A percentile compares a stretch with the other conserved stretches of the same genome.
phyloP scores from a whole-genome alignment of 192 early-diverging fungal genomes.

The Coemansia biformis region DNA sequence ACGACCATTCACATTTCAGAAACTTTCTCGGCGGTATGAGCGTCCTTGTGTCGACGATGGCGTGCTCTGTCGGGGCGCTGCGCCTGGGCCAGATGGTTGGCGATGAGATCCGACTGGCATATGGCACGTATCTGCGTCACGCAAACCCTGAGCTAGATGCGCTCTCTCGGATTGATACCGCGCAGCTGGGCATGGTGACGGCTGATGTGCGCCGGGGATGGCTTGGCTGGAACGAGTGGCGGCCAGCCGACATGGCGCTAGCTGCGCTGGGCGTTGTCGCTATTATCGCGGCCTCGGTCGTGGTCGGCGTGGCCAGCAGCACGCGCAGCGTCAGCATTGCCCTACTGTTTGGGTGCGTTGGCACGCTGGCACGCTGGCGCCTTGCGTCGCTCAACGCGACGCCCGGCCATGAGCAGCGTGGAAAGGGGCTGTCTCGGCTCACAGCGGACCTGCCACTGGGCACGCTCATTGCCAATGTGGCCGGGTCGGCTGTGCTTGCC shows the following conservation, averaged over 20 bases:
- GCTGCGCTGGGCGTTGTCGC: constrained; percentile 2
- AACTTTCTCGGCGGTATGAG: constrained; percentile 46
- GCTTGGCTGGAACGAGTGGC: constrained; percentile 39
- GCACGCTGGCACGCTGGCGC: constrained; percentile 41
- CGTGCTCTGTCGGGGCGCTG: constrained; percentile 26
- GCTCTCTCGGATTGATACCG: too few relatives aligned
- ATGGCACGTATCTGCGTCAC: background rate
- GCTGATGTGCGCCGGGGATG: constrained; percentile 10
- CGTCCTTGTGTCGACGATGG: constrained; percentile 28
- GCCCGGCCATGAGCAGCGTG: background rate
- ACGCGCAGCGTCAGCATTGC: constrained; percentile 40
- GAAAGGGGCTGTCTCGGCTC: background rate
- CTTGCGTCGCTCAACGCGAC: constrained; percentile 27
- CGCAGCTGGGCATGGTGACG: background rate
- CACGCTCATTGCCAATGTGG: constrained; percentile 41
- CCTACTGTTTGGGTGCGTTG: constrained; percentile 29
- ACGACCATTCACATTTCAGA: constrained; percentile 22
- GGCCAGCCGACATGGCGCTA: constrained; percentile 12
- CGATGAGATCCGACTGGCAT: constrained; percentile 15
- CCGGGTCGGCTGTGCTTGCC: constrained; percentile 27
- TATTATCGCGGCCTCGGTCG: constrained; percentile 9
- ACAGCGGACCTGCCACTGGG: constrained; percentile 27
- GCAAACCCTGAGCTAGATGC: too few relatives aligned
- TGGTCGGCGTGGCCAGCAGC: constrained; percentile 18
- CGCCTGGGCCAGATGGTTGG: constrained; percentile 35